These are phyloP conservation scores for Lignosus rhinocerotis DNA, from an alignment of 1,284 basidiomycete species.

Conservation along the genomic window DNA sequence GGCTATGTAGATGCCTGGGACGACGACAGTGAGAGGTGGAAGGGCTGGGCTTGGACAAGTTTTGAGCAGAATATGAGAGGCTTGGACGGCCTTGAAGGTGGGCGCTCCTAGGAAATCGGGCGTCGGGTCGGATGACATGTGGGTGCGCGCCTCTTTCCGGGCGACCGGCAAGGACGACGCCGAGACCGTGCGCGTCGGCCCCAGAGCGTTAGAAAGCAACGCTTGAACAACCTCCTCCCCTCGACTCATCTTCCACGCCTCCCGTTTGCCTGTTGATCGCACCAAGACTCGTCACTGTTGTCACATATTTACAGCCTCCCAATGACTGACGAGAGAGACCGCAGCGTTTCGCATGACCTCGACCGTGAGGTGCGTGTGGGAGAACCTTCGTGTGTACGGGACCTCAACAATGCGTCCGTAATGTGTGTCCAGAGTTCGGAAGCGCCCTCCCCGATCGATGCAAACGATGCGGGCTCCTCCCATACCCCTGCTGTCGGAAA, in stretches of 20 bases:
- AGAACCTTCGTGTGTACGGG: not conserved
- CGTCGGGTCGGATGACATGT: constrained; percentile 8
- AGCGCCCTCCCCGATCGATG: constrained; percentile 51
- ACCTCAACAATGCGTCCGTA: constrained; percentile 4
- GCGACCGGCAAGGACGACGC: constrained; percentile 16
- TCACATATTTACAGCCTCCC: constrained; percentile 3
- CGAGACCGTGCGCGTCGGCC: constrained; percentile 23
- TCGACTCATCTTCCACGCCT: constrained; percentile 2
- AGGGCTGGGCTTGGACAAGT: no score
- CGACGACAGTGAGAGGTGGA: no score
- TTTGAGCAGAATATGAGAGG: no score
- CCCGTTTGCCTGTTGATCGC: not conserved
- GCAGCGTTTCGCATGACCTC: constrained; percentile 57
- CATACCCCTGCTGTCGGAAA: constrained; percentile 48
- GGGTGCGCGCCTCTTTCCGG: constrained; percentile 8
- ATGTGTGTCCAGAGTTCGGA: constrained; percentile 56
- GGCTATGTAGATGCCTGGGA: no score
- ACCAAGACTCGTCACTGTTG: not conserved
- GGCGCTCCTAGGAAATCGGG: constrained; percentile 5
- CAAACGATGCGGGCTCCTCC: constrained; percentile 20
- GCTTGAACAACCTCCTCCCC: constrained; percentile 9
- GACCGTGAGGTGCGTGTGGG: constrained; percentile 41
- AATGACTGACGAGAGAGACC: constrained; percentile 46
- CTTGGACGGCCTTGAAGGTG: not conserved
- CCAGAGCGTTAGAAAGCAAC: constrained; percentile 22